Evolutionary conservation across 148 eudicot genomes (phyloP).

Genomic region (Gaultheria prostrata): DNA sequence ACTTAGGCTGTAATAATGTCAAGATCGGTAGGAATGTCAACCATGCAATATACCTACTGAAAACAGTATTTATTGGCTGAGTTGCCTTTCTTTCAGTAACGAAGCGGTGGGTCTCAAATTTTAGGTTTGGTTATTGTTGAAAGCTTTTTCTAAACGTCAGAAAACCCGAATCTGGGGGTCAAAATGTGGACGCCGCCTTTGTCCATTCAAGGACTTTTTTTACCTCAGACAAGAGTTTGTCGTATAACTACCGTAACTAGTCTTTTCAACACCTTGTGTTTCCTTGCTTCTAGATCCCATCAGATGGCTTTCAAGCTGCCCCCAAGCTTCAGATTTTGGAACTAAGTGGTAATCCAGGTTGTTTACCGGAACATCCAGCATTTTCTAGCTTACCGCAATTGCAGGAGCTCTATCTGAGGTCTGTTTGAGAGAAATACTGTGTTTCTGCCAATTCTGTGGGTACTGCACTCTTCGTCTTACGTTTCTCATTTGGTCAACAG

Average conservation of each 20-base stretch:
- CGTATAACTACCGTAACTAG: not conserved
- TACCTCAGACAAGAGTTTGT: not conserved
- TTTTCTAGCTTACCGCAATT: constrained; percentile 67
- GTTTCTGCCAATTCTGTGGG: not conserved
- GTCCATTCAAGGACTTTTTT: not conserved
- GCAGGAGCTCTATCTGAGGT: constrained; percentile 93
- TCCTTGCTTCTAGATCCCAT: constrained; percentile 51
- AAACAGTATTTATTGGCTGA: not conserved
- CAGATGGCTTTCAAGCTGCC: constrained; percentile 65
- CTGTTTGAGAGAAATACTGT: not conserved
- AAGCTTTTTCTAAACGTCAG: not conserved
- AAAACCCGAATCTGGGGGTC: not conserved
- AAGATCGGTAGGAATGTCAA: constrained; percentile 5
- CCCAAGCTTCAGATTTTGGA: constrained; percentile 75
- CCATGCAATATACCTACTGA: not conserved
- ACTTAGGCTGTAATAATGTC: not conserved
- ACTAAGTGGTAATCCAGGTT: constrained; percentile 75
- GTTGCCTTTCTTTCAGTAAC: not conserved
- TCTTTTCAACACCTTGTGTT: constrained; percentile 9
- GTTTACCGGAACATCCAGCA: constrained; percentile 51
- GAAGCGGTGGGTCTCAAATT: not conserved
- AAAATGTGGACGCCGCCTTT: not conserved
- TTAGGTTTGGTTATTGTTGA: not conserved
- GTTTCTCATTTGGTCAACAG: constrained; percentile 41
- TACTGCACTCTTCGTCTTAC: constrained; percentile 6